These are phyloP conservation scores for Ustilago shanxiensis DNA, from an alignment of 1,284 basidiomycete genomes.

Conservation along the genomic window DNA sequence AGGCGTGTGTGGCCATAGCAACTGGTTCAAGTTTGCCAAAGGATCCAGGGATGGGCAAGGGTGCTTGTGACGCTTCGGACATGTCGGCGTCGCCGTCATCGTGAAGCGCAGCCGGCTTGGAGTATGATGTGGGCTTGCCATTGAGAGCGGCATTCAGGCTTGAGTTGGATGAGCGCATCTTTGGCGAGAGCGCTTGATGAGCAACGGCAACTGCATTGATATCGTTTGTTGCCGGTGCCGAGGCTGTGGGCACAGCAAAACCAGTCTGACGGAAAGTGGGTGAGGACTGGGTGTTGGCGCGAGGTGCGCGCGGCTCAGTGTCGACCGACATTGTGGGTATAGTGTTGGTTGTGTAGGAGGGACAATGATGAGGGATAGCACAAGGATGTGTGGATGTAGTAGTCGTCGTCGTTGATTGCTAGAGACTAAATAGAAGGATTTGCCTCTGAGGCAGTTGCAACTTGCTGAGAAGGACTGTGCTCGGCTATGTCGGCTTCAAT, in stretches of 20 bases:
- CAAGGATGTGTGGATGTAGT: too few species aligned
- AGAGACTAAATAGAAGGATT: too few species aligned
- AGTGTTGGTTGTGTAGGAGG: background rate
- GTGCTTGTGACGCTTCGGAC: conserved; percentile 44
- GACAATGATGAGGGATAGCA: background rate
- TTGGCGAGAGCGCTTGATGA: conserved; percentile 33
- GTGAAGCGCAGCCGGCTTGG: conserved; percentile 9
- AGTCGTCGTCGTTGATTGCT: too few species aligned
- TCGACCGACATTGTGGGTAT: conserved; percentile 47
- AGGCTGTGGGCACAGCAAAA: conserved; percentile 48
- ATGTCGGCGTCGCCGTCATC: conserved; percentile 58
- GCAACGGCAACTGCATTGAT: conserved; percentile 36
- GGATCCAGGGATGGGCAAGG: conserved; percentile 56
- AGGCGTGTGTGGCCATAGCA: conserved; percentile 34
- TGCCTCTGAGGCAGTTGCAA: background rate
- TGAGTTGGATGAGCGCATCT: conserved; percentile 44
- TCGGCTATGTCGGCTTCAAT: background rate
- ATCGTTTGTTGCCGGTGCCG: conserved; percentile 45
- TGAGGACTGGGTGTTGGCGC: conserved; percentile 47
- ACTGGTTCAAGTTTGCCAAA: conserved; percentile 29
- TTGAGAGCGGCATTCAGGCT: conserved; percentile 47
- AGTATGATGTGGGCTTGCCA: background rate
- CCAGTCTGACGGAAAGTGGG: conserved; percentile 57
- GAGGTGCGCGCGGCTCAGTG: conserved; percentile 40
- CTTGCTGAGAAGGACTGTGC: background rate